Evolutionary conservation across 352 stramenopile genomes (phyloP).

Genomic region (Pilasporangium apinafurcum): DNA sequence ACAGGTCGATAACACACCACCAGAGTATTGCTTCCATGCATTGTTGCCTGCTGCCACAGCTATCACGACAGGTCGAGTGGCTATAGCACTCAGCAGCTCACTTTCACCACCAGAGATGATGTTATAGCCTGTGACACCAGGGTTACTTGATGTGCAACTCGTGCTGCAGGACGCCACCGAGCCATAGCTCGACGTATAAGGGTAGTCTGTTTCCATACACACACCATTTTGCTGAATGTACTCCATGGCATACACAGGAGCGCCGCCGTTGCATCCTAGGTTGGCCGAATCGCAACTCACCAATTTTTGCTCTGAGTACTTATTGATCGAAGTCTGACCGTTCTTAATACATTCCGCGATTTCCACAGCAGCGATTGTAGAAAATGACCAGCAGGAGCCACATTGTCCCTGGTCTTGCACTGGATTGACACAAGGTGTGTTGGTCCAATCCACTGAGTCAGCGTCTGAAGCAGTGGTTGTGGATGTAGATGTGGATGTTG

Average conservation of each 20-base stretch:
- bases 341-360: constrained; percentile 78
- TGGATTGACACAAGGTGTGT: constrained; percentile 25
- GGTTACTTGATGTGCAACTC: constrained; percentile 6
- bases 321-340: constrained; percentile 46
- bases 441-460: constrained; percentile 35
- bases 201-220: constrained; percentile 61
- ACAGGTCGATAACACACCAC: constrained; percentile 77
- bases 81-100: constrained; percentile 78
- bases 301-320: constrained; percentile 90
- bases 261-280: constrained; percentile 87
- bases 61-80: constrained; percentile 89
- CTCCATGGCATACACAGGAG: constrained; percentile 85
- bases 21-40: constrained; percentile 94
- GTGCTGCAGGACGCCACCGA: constrained; percentile 12
- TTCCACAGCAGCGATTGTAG: constrained; percentile 85
- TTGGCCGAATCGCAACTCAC: constrained; percentile 85
- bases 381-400: constrained; percentile 97
- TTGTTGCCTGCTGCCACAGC: constrained; percentile 91
- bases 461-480: constrained; percentile 4
- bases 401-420: constrained; percentile 96
- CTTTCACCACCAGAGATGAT: constrained; percentile 49
- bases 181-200: constrained; percentile 55
- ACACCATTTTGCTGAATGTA: constrained; percentile 85
- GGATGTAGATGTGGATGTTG: background rate
- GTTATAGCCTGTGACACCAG: constrained; percentile 20